Conservation (phyloP, 2,329 filamentous ascomycete genomes). For the Penicillium olsonii region DNA sequence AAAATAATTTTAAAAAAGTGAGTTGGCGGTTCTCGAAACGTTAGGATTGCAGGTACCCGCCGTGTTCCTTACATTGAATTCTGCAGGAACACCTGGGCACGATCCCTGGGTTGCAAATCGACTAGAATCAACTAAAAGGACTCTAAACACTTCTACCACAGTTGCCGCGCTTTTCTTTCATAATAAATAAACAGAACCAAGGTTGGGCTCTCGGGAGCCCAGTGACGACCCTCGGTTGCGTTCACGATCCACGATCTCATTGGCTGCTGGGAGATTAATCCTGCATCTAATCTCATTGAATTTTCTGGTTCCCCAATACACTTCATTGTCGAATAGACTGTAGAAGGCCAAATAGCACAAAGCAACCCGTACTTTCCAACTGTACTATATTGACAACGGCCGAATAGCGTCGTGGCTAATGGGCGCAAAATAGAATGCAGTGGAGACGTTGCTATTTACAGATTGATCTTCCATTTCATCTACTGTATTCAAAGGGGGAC, state of each 20-base stretch:
- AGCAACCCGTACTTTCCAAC: background rate
- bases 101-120: background rate
- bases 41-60: constrained; percentile 10
- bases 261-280: constrained; percentile 9
- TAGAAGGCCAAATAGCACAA: background rate
- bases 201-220: background rate
- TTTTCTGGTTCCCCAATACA: background rate
- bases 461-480: background rate
- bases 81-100: constrained; percentile 6
- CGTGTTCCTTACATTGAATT: background rate
- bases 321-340: background rate
- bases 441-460: constrained; percentile 21
- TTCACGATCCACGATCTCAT: constrained; percentile 3
- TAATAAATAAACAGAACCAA: constrained; percentile 10
- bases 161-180: background rate
- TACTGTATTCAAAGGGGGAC: background rate
- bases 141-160: background rate
- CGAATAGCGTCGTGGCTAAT: background rate
- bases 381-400: background rate
- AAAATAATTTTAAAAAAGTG: too few species aligned
- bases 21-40: constrained; percentile 4
- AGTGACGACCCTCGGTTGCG: constrained; percentile 11
- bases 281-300: background rate
- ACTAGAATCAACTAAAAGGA: background rate
- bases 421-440: background rate